Conservation (phyloP, 163 green algal species). For the Coccomyxa subellipsoidea region DNA sequence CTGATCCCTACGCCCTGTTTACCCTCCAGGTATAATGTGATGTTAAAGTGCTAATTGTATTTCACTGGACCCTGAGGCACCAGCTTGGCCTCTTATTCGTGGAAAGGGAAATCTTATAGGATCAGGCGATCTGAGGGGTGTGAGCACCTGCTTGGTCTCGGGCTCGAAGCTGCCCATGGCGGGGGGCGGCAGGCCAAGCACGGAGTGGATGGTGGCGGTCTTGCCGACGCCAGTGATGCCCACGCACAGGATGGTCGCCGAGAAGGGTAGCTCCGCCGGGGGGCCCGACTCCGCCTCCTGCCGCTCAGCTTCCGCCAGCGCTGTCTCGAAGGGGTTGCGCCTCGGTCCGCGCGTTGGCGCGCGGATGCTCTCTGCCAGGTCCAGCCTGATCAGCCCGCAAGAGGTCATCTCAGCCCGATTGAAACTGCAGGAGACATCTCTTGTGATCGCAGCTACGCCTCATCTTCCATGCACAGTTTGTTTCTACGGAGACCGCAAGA, state of each 20-base stretch:
- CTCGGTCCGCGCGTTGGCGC: constrained; percentile 4
- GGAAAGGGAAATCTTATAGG: no score
- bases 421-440: no score
- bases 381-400: constrained; percentile 11
- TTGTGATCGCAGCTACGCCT: no score
- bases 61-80: no score
- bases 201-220: constrained; percentile 61
- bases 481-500: no score
- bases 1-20: no score
- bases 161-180: constrained; percentile 4
- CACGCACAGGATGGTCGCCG: constrained; percentile 40
- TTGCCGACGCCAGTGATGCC: constrained; percentile 72
- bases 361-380: constrained; percentile 31
- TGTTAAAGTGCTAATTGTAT: no score
- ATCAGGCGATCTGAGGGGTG: background rate
- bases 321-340: constrained; percentile 4
- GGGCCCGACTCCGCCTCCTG: background rate
- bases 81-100: no score
- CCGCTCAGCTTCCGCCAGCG: constrained; percentile 1
- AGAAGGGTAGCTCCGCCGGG: background rate
- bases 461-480: no score
- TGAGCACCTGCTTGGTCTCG: background rate
- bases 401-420: background rate
- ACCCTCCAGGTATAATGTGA: no score
- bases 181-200: constrained; percentile 49